phyloP scores from a whole-genome alignment of 805 yeast genomes.

The Spathaspora sp. region DNA sequence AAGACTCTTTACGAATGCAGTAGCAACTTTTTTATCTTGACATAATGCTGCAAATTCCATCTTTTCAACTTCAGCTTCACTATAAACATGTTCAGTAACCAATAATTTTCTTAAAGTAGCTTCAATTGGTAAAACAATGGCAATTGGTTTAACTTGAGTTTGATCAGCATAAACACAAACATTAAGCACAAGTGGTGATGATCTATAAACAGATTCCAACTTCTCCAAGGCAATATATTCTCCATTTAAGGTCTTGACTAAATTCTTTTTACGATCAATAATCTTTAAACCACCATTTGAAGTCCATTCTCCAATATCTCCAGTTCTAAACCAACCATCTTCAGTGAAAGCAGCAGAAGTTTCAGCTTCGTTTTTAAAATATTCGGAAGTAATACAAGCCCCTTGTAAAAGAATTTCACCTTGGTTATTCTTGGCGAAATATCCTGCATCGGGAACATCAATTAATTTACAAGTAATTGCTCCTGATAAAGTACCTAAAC shows the following conservation, averaged over 20 bases:
- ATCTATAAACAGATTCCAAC: constrained; percentile 85
- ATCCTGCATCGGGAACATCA: constrained; percentile 89
- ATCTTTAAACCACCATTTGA: constrained; percentile 72
- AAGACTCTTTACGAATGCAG: constrained; percentile 55
- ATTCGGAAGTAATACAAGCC: constrained; percentile 65
- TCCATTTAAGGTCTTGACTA: constrained; percentile 94
- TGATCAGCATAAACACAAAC: constrained; percentile 93
- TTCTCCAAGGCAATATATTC: constrained; percentile 97
- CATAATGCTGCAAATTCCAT: constrained; percentile 47
- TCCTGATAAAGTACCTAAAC: constrained; percentile 81
- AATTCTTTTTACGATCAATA: constrained; percentile 92
- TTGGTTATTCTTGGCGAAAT: constrained; percentile 83
- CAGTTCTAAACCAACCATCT: constrained; percentile 94
- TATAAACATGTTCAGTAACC: constrained; percentile 47
- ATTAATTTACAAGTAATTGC: constrained; percentile 83
- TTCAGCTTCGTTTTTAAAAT: constrained; percentile 80
- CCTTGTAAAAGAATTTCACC: constrained; percentile 90
- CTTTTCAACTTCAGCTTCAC: constrained; percentile 44
- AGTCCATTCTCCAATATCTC: constrained; percentile 96
- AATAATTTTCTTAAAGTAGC: constrained; percentile 52
- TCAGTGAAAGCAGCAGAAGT: constrained; percentile 69
- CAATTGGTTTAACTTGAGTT: constrained; percentile 85
- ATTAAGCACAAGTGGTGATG: constrained; percentile 71
- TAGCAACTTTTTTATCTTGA: constrained; percentile 52
- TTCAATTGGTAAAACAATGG: constrained; percentile 82